Evolutionary conservation across 345 rosid species (phyloP), one percentile per base, ranked within the genome.

Genomic region (Carallia pectinifolia): DNA sequence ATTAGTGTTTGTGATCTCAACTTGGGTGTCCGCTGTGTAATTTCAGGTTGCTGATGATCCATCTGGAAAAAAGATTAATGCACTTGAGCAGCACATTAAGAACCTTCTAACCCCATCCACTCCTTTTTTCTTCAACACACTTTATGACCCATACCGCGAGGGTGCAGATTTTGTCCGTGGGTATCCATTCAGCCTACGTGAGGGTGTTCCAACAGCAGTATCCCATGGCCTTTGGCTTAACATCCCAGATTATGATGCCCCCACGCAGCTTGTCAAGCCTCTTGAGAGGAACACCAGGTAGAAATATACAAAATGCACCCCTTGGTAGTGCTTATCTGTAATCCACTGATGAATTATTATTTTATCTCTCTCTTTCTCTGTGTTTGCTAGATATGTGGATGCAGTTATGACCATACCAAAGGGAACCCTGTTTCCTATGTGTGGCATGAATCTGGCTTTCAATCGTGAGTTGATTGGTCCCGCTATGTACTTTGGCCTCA

Each of bases 331-430:
- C 7, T 7, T 23, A 53, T 53, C n/a, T 8, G 4, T 53, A 6
- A 6, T 18, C 10, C 7, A 0, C 29, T n/a, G 29, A 53, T 53
- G 58, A 23, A 18, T n/a, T n/a, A n/a, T n/a, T 10, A n/a, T 53
- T 53, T 18, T 53, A 8, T 44, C 15, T 44, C 50, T 44, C 48
- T 44, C 48, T 40, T 27, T n/a, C 12, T 18, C 6, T 6, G 23
- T 23, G 23, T 23, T 23, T 23, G 15, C 29, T 23, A 91, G 96
- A 80, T 91, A 74, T 68, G 97, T 91, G 10, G 93, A 91, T 82
- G 89, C 92, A n/a, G 82, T 89, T 37, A 82, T 91, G 97, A 89
- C 96, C 33, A 81, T 91, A 13, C 96, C 97, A 6, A 91, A 88
- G 78, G 92, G 93, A 72, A 83, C 85, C 55, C 77, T 91, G 53